These are phyloP conservation scores for Lotus japonicus DNA, from an alignment of 306 rosid species.

Conservation along the genomic window DNA sequence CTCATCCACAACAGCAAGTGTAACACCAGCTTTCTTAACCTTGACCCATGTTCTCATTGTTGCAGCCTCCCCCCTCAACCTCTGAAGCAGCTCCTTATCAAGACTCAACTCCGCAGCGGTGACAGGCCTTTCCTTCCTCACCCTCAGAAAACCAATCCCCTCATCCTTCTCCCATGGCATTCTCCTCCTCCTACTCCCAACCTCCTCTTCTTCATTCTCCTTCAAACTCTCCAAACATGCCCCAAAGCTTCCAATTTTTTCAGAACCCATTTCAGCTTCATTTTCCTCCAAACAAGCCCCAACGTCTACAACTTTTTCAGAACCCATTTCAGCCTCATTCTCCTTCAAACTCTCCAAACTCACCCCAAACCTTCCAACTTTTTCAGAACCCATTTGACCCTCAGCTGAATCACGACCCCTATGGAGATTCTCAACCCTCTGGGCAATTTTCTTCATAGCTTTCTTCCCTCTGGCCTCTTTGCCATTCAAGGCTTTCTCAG, in stretches of 20 bases:
- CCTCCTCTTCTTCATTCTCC: neutral
- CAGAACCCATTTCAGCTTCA: too few relatives aligned
- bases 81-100: constrained; percentile 49
- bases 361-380: constrained; percentile 29
- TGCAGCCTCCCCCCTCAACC: constrained; percentile 65
- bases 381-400: constrained; percentile 21
- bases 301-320: too few relatives aligned
- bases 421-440: constrained; percentile 46
- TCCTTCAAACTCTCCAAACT: constrained; percentile 33
- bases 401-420: constrained; percentile 7
- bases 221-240: too few relatives aligned
- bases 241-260: too few relatives aligned
- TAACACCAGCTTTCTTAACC: constrained; percentile 86
- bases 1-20: constrained; percentile 55
- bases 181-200: constrained; percentile 27
- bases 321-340: neutral
- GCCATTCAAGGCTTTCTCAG: constrained; percentile 27
- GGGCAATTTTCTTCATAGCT: constrained; percentile 43
- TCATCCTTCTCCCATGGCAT: constrained; percentile 87
- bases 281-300: too few relatives aligned
- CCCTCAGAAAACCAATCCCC: constrained; percentile 29
- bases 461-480: constrained; percentile 48
- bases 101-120: constrained; percentile 53
- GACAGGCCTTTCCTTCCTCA: constrained; percentile 39
- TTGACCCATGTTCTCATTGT: constrained; percentile 66